Conservation (phyloP, 2,329 filamentous ascomycete genomes). For the Cladosporium sp. region DNA sequence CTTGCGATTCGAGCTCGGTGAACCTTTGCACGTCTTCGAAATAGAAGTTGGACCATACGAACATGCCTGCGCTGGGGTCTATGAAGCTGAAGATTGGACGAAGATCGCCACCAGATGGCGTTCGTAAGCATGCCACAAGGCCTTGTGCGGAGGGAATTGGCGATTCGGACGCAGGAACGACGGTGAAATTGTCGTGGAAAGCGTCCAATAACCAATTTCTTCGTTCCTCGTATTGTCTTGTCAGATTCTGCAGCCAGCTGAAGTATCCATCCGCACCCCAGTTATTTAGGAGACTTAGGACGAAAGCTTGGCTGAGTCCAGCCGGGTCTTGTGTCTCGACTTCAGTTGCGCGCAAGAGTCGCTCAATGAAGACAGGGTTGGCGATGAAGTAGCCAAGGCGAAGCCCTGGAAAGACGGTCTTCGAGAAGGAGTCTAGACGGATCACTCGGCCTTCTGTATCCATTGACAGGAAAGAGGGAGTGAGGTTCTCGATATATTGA, state of each 20-base stretch:
- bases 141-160: too few relatives aligned
- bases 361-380: constrained; percentile 72
- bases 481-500: constrained; percentile 72
- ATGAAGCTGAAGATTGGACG: constrained; percentile 68
- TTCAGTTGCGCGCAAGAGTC: constrained; percentile 72
- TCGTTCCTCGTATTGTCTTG: constrained; percentile 81
- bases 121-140: constrained; percentile 74
- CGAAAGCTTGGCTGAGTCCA: too few relatives aligned
- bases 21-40: too few relatives aligned
- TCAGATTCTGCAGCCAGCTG: constrained; percentile 80
- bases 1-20: too few relatives aligned
- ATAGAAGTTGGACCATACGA: constrained; percentile 73
- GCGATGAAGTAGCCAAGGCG: constrained; percentile 88
- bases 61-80: constrained; percentile 87
- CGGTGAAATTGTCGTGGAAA: too few relatives aligned
- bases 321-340: constrained; percentile 78
- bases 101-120: too few relatives aligned
- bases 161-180: too few relatives aligned
- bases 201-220: constrained; percentile 60
- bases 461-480: constrained; percentile 74
- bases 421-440: constrained; percentile 88
- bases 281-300: constrained; percentile 75
- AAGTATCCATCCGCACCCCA: constrained; percentile 88
- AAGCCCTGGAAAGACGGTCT: constrained; percentile 86
- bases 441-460: constrained; percentile 85